Evolutionary conservation across 805 yeast species (phyloP).

Genomic region (Hanseniaspora lachancei): DNA sequence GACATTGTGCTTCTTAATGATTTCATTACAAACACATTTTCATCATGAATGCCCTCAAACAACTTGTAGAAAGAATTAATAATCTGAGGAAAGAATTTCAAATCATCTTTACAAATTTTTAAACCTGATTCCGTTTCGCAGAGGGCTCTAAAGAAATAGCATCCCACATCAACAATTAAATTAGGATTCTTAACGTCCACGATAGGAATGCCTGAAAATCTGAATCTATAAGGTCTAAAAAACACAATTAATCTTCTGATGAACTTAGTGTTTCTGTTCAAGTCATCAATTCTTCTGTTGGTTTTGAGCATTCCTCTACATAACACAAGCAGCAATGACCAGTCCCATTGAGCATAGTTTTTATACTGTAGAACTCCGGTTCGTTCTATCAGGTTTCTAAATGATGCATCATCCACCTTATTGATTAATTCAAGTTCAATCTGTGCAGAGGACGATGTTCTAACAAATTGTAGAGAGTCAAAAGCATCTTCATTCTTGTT

Average conservation of each 20-base stretch:
- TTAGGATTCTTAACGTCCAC: conserved; percentile 37
- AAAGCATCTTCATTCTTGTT: conserved; percentile 14
- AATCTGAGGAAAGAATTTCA: conserved; percentile 68
- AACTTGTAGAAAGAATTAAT: conserved; percentile 61
- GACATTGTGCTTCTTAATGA: conserved; percentile 53
- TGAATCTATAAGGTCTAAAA: conserved; percentile 78
- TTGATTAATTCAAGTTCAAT: neutral
- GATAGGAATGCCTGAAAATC: conserved; percentile 45
- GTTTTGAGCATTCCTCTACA: conserved; percentile 72
- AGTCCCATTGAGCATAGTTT: conserved; percentile 74
- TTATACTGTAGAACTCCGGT: conserved; percentile 68
- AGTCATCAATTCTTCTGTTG: conserved; percentile 62
- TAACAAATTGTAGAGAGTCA: conserved; percentile 13
- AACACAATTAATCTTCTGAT: conserved; percentile 73
- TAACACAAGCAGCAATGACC: conserved; percentile 60
- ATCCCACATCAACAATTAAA: conserved; percentile 58
- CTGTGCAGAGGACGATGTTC: conserved; percentile 36
- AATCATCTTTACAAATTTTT: conserved; percentile 48
- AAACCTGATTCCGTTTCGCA: conserved; percentile 54
- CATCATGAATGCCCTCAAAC: conserved; percentile 23
- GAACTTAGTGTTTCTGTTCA: conserved; percentile 67
- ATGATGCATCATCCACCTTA: conserved; percentile 27
- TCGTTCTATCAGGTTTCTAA: conserved; percentile 51
- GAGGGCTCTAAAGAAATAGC: conserved; percentile 56
- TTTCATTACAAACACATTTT: conserved; percentile 51